Evolutionary conservation across 306 rosid genomes (phyloP), one percentile per base, ranked within the genome.

Genomic region (Adenanthera pavonina): DNA sequence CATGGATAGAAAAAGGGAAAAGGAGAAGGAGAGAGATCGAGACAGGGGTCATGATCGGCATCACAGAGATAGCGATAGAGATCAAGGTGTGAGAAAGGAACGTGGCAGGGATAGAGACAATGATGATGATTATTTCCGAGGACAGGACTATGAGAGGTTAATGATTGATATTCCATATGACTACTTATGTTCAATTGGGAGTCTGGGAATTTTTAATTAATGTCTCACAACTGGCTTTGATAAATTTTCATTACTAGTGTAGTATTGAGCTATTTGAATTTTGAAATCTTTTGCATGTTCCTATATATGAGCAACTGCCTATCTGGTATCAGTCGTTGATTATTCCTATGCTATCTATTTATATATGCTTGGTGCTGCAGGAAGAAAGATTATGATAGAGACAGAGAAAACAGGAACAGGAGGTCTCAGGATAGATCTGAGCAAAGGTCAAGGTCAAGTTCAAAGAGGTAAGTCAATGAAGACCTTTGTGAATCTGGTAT

Each of bases 371-470:
- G 46, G 44, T 48, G 44, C 38, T 69, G 52, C 76, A 86, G 94
- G 65, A 85, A 89, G 60, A 71, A 88, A 57, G 97, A 93, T 82
- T 84, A 78, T 88, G 97, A 95, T 34, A 57, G 35, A 35, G 19
- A 57, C 73, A 91, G 91, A 77, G 97, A 93, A 80, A 97, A 93
- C 10, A 83, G 93, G 78, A 93, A 90, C 36, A 89, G 77, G 85
- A 91, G 91, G 15, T 91, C 94, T 35, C 86, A 43, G 82, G 94
- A 82, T 79, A 90, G 87, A 80, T 89, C 97, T 72, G 97, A 93
- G 84, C 99, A 82, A 77, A 87, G 85, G 64, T 92, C 99, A 34
- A 87, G 92, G 78, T 93, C 99, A n/a, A 95, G 97, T 62, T 95
- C 98, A 30, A 95, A 95, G 89, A 95, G 99, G 99, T 95, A 79